Conservation (phyloP, 768 basidiomycete genomes). For the Kwoniella sp. region DNA sequence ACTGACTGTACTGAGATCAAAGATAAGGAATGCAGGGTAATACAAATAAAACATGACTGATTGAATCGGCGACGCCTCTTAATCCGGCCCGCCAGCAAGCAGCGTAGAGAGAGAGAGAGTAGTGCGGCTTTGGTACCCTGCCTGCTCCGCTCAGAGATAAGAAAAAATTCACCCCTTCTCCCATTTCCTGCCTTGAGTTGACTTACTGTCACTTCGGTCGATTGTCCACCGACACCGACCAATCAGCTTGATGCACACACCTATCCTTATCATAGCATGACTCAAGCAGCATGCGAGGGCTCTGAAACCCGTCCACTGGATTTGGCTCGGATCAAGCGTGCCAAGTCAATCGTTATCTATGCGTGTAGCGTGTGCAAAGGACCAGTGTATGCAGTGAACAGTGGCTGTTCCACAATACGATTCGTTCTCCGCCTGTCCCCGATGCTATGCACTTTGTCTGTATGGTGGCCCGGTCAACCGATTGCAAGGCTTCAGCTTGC, state of each 20-base stretch:
- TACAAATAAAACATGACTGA: too few species aligned
- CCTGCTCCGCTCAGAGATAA: background rate
- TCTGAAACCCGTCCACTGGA: too few species aligned
- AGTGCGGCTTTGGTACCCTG: too few species aligned
- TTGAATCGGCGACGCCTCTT: background rate
- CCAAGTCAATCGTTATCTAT: slow-evolving; percentile 1
- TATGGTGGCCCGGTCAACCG: background rate
- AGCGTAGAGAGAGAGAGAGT: too few species aligned
- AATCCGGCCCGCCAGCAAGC: too few species aligned
- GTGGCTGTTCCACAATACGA: background rate
- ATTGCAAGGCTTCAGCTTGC: background rate
- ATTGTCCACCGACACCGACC: too few species aligned
- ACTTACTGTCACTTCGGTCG: background rate
- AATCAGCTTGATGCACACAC: background rate
- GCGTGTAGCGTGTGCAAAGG: background rate
- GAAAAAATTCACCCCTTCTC: background rate
- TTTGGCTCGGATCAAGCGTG: background rate
- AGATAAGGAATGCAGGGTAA: too few species aligned
- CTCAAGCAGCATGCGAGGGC: too few species aligned
- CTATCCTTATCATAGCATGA: too few species aligned
- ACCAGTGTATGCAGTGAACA: background rate
- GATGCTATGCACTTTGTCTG: background rate
- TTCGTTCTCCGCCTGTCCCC: background rate
- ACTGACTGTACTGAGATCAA: too few species aligned
- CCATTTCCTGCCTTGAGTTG: background rate